These are phyloP conservation scores for Platanus orientalis DNA, from an alignment of 164 flowering plant species.

Conservation along the genomic window DNA sequence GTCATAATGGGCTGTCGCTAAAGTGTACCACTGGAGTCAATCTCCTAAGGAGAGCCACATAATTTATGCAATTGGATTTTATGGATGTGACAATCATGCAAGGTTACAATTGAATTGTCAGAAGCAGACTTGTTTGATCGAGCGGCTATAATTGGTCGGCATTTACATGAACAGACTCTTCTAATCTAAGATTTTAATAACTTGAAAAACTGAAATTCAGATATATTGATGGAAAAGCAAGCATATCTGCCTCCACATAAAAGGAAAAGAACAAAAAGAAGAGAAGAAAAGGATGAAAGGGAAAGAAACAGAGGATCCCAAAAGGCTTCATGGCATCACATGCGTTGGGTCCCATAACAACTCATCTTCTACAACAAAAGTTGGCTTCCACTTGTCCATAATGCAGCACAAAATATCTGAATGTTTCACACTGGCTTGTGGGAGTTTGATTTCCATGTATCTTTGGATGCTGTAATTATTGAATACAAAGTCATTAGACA, in stretches of 20 bases:
- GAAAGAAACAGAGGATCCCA: background rate
- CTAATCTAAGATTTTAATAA: no score
- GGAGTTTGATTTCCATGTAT: background rate
- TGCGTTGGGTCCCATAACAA: constrained; percentile 1
- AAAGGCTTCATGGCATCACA: background rate
- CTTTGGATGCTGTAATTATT: background rate
- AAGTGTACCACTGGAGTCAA: background rate
- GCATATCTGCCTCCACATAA: no score
- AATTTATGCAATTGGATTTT: background rate
- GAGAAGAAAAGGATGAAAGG: background rate
- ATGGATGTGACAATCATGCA: background rate
- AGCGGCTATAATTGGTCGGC: background rate
- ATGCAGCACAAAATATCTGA: background rate
- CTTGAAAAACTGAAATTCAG: no score
- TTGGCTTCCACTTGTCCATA: background rate
- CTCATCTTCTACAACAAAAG: background rate
- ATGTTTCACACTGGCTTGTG: background rate
- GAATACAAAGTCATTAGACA: background rate
- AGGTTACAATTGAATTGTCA: background rate
- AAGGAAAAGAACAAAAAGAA: background rate
- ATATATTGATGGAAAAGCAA: no score
- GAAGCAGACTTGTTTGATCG: background rate
- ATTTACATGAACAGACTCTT: no score
- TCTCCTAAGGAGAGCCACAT: background rate
- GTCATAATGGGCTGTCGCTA: background rate